These are phyloP conservation scores for Lichtheimia ramosa DNA, from an alignment of 371 early-diverging fungal genomes.

Conservation along the genomic window DNA sequence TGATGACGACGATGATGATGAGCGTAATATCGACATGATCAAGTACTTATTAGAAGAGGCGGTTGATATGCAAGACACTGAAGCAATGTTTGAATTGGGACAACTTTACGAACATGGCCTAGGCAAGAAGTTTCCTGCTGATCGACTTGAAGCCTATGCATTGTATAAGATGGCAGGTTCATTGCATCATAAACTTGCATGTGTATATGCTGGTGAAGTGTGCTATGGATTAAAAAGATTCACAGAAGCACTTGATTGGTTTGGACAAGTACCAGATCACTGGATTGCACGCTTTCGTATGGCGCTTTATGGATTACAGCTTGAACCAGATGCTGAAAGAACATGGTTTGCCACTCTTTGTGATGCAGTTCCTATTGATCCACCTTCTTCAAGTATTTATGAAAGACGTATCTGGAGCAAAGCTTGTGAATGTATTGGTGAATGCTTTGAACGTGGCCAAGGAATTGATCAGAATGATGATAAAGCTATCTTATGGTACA, in stretches of 20 bases:
- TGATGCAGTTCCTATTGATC: not conserved
- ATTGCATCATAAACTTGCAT: constrained; percentile 12
- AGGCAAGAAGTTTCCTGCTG: not conserved
- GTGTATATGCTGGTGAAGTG: constrained; percentile 12
- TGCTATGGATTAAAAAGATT: constrained; percentile 2
- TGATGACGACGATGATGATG: not conserved
- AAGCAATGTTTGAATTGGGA: constrained; percentile 19
- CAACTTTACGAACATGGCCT: constrained; percentile 12
- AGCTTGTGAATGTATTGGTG: constrained; percentile 13
- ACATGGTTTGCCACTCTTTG: not conserved
- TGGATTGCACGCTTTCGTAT: constrained; percentile 15
- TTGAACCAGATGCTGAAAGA: not conserved
- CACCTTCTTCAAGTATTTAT: not conserved
- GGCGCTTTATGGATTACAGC: not conserved
- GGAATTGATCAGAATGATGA: constrained; percentile 5
- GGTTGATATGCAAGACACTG: constrained; percentile 14
- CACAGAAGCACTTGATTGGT: constrained; percentile 3
- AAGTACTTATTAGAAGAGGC: constrained; percentile 19
- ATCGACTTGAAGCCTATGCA: constrained; percentile 8
- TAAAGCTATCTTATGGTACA: constrained; percentile 10
- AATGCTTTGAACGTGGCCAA: constrained; percentile 14
- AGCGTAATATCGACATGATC: not conserved
- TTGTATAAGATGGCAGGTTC: constrained; percentile 14
- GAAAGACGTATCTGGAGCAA: not conserved
- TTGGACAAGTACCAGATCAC: constrained; percentile 6